These are phyloP conservation scores for Musa balbisiana DNA, from an alignment of 202 grass and related monocot species.

Conservation along the genomic window DNA sequence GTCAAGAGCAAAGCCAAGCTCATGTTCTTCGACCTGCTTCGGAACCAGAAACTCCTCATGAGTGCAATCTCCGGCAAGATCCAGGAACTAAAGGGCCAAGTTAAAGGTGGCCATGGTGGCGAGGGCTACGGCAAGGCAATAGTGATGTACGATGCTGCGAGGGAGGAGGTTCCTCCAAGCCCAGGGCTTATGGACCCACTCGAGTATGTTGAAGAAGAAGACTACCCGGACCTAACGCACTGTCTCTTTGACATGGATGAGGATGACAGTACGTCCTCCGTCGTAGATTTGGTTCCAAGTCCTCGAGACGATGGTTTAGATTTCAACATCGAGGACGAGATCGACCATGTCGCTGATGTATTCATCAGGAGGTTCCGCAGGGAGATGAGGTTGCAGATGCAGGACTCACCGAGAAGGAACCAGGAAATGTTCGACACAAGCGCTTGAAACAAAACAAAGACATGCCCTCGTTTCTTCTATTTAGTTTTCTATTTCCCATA, in stretches of 20 bases:
- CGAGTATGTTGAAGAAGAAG: slow-evolving; percentile 3
- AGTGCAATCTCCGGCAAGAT: background rate
- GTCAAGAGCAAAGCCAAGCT: background rate
- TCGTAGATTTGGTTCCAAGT: background rate
- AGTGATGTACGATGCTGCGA: background rate
- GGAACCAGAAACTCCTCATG: background rate
- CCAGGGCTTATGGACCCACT: background rate
- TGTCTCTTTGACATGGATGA: background rate
- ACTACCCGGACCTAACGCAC: slow-evolving; percentile 3
- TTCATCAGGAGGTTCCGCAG: slow-evolving; percentile 43
- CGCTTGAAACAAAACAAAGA: too few species aligned
- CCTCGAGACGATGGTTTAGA: slow-evolving; percentile 23
- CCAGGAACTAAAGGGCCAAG: background rate
- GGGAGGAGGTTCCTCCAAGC: background rate
- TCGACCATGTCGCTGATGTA: slow-evolving; percentile 42
- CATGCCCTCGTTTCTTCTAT: too few species aligned
- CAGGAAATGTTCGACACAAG: slow-evolving; percentile 4
- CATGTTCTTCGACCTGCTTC: background rate
- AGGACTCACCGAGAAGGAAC: background rate
- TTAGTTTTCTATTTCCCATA: too few species aligned
- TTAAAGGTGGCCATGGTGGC: background rate
- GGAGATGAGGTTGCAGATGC: slow-evolving; percentile 26
- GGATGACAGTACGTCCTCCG: background rate
- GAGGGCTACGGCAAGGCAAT: background rate
- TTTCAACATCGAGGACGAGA: slow-evolving; percentile 41